phyloP scores from a whole-genome alignment of 2,329 filamentous ascomycete species.

The Helicocarpus griseus region DNA sequence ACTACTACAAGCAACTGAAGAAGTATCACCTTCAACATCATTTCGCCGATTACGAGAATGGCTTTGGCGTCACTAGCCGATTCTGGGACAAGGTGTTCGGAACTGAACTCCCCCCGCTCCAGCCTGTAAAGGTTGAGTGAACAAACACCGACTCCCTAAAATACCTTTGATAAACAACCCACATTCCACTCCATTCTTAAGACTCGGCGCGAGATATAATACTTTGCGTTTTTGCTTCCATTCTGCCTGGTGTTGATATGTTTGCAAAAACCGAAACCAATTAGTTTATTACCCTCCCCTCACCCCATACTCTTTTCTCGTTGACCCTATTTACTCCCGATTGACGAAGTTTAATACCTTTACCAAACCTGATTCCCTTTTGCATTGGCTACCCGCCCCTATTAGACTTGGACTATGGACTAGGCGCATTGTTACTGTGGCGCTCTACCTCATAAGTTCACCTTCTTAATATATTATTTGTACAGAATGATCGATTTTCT shows the following conservation, averaged over 20 bases:
- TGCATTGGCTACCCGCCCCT: background rate
- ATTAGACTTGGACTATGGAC: background rate
- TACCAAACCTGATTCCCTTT: background rate
- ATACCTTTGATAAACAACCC: background rate
- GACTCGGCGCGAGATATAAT: no score
- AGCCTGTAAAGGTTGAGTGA: conserved; percentile 28
- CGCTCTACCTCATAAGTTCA: background rate
- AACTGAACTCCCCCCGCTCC: conserved; percentile 57
- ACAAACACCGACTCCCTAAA: background rate
- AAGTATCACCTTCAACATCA: conserved; percentile 97
- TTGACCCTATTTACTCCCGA: background rate
- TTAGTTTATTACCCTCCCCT: background rate
- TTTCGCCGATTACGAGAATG: conserved; percentile 95
- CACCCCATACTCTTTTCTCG: background rate
- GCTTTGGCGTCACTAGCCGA: conserved; percentile 89
- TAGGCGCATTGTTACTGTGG: background rate
- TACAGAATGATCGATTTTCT: background rate
- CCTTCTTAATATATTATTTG: background rate
- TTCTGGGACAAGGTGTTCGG: conserved; percentile 95
- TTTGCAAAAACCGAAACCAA: background rate
- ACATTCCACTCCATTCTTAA: background rate
- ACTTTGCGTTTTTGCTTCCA: background rate
- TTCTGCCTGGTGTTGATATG: background rate
- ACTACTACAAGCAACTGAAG: conserved; percentile 86
- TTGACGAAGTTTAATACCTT: background rate